Base-by-base conservation (phyloP, 1,284 basidiomycete species). In the Blastosporella zonata region DNA sequence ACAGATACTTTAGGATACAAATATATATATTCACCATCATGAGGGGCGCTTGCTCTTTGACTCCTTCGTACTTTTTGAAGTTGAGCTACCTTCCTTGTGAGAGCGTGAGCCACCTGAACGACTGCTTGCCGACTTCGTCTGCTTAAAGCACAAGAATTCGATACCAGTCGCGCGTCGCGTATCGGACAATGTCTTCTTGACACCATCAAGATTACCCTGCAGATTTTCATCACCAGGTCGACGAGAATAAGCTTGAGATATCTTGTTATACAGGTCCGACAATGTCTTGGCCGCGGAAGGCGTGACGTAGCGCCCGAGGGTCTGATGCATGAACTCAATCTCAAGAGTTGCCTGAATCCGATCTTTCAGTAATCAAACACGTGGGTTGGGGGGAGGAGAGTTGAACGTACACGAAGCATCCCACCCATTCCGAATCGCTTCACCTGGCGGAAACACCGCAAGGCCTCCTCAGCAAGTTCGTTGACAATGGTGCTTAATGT, bases 281-380 rank as follows among this genome's bases (percentile, higher is more conserved):
- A 99, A 78, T 37, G 83, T 89, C 61, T 82, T 81, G 46, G 90
- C 89, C 3, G 96, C 91, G 3, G 78, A 64, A 0, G 85, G 74
- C 2, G 90, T 90, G 38, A 98, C 88, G 66, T 95, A 96, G 53
- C 87, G 84, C 23, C 87, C 82, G 33, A 99, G 76, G 4, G 91
- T 95, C 70, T 98, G 96, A 67, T 99, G 95, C 70, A 98, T 84
- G 71, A 98, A 99, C 69, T 99, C 97, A 59, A 98, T 97, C 69
- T 99, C 97, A 23, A 99, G 82, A 2, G 97, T 99, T 2, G 97
- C 96, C 88, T 97, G 60, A 20, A 40, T 20, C 6, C 15, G 25
- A 44, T 38, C 17, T 9, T 34, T 9, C 12, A 42, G 29, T 22
- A 22, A 47, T 46, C 22, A 36, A 29, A 29, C 39, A 42, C 22